A percentile compares a stretch with the other conserved stretches of the same genome.
Conservation (phyloP, 306 rosid species). For the Crotalaria pallida region DNA sequence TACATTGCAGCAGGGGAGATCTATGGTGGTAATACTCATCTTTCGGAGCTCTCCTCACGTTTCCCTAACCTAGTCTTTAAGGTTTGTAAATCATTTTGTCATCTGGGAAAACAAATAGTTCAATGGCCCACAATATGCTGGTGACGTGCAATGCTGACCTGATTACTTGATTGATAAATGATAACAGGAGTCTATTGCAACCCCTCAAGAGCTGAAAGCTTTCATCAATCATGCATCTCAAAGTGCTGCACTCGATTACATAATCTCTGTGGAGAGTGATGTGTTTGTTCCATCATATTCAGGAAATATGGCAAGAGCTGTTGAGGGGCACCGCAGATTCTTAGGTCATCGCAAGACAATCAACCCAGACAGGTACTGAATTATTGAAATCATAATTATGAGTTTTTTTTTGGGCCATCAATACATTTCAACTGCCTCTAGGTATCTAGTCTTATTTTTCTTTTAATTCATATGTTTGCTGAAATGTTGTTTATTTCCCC, state of each 20-base stretch:
- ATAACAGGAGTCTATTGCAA: constrained; percentile 82
- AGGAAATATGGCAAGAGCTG: constrained; percentile 96
- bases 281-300: constrained; percentile 82
- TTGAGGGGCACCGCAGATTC: constrained; percentile 94
- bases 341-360: constrained; percentile 86
- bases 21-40: constrained; percentile 72
- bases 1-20: constrained; percentile 96
- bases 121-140: constrained; percentile 14
- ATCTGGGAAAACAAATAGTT: constrained; percentile 11
- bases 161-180: constrained; percentile 22
- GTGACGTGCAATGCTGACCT: constrained; percentile 21
- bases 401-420: background rate
- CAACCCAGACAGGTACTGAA: constrained; percentile 68
- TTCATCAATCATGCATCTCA: constrained; percentile 85
- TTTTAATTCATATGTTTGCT: background rate
- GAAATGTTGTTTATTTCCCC: background rate
- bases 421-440: background rate
- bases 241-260: constrained; percentile 84
- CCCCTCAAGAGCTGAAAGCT: constrained; percentile 64
- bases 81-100: constrained; percentile 37
- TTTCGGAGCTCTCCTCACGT: constrained; percentile 69
- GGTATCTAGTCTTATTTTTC: background rate
- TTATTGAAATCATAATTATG: background rate
- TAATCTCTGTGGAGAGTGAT: constrained; percentile 84
- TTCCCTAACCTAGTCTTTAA: constrained; percentile 72